Evolutionary conservation across 192 early-diverging fungal genomes (phyloP), one percentile per base, ranked within the genome.

Genomic region (Coemansia umbellata): DNA sequence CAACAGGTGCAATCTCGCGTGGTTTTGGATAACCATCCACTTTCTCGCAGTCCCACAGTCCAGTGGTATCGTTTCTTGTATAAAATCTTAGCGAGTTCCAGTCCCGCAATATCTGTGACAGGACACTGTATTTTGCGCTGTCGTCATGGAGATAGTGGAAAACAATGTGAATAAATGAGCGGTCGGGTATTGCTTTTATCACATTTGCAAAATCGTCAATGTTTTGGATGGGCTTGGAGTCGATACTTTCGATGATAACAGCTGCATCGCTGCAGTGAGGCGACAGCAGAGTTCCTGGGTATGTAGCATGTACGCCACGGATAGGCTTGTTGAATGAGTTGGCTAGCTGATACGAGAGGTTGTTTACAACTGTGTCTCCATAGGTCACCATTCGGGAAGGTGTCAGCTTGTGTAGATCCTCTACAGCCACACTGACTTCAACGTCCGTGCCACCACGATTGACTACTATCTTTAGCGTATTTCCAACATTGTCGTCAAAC

Each of bases 321-420:
- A 84, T 81, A 13, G 89, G 87, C 21, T 85, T 71, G 4, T 79
- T 78, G 60, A 85, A 86, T 8, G 78, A 77, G 56, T 85, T 81
- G 0, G 89, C 89, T n/a, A 91, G 64, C 53, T 90, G 86, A 53
- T 87, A 90, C 6, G 85, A 86, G 22, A 91, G 61, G 39, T 87
- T 78, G 58, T 90, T 79, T 15, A 90, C 79, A 42, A 87, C 82
- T 26, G 82, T 87, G 39, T 92, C 92, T 42, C 94, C 94, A 33
- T 93, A 82, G 47, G 91, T 85, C 1, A 96, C 82, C 69, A 87
- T 91, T 26, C 85, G 77, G 52, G 89, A 83, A 1, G 93, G 92
- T 4, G 93, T 92, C 27, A 91, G 82, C 3, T 74, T 70, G 53
- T 88, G 86, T 48, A 91, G 62, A 56, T 91, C 85, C 60, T 91